A percentile compares a stretch with the other conserved stretches of the same genome.
Evolutionary conservation across 1,284 basidiomycete species (phyloP).

Genomic region (Chondrostereum purpureum): DNA sequence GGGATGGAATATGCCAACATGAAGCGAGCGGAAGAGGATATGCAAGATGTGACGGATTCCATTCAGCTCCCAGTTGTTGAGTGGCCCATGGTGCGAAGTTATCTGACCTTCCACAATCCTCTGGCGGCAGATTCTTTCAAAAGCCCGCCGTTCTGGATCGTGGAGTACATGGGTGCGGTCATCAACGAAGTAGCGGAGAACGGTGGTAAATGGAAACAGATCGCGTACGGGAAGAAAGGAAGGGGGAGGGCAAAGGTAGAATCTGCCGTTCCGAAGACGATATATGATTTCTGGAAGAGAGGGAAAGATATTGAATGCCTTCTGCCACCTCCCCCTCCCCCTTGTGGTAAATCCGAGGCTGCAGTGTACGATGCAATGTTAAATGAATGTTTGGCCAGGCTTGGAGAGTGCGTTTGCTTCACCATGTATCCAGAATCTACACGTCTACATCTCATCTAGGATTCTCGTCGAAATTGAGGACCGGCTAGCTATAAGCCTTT

Average conservation of each 20-base stretch:
- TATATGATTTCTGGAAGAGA: slow-evolving; percentile 43
- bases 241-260: slow-evolving; percentile 16
- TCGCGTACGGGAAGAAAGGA: slow-evolving; percentile 14
- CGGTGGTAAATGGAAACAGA: slow-evolving; percentile 15
- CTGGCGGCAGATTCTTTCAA: not conserved
- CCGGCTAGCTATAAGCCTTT: not conserved
- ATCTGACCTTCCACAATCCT: not conserved
- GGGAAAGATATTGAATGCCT: too few relatives aligned
- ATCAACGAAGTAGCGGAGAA: not conserved
- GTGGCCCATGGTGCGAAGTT: not conserved
- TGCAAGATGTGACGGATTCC: slow-evolving; percentile 36
- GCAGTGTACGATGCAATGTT: not conserved
- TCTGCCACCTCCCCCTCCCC: too few relatives aligned
- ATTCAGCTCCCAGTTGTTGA: not conserved
- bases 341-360: too few relatives aligned
- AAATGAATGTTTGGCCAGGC: not conserved
- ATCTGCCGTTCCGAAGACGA: slow-evolving; percentile 26
- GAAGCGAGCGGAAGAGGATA: slow-evolving; percentile 37
- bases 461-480: not conserved
- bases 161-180: not conserved
- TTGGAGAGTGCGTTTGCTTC: not conserved
- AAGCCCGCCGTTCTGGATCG: not conserved
- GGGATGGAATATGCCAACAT: slow-evolving; percentile 30
- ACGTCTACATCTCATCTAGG: not conserved
- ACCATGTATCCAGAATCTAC: not conserved